Evolutionary conservation across 2,329 filamentous ascomycete species (phyloP).

Genomic region (Aspergillus bombycis): DNA sequence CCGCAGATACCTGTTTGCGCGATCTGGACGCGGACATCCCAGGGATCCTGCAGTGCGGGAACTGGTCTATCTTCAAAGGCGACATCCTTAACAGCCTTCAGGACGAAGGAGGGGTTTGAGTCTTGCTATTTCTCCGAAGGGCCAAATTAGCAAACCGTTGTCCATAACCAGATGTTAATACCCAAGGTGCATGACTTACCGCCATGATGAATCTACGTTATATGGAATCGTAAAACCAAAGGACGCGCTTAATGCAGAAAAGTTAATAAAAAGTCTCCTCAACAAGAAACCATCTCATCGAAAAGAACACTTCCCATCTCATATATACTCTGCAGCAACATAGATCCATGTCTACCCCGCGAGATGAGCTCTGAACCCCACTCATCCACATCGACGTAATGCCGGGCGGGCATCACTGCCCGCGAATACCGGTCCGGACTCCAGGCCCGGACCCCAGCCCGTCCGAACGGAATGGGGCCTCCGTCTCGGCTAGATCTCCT

Average conservation of each 20-base stretch:
- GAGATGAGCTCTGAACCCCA: not conserved
- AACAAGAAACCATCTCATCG: not conserved
- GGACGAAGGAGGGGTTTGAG: conserved; percentile 48
- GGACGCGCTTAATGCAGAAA: not conserved
- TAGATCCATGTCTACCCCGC: not conserved
- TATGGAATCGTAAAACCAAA: not conserved
- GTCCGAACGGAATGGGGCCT: not conserved
- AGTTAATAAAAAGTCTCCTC: not conserved
- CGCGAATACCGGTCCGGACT: not conserved
- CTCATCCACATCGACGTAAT: not conserved
- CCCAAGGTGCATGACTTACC: not conserved
- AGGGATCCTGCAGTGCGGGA: conserved; percentile 39
- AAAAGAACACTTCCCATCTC: no score
- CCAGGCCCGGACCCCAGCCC: not conserved
- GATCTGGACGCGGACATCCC: conserved; percentile 50
- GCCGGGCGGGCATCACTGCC: not conserved
- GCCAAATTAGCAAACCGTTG: not conserved
- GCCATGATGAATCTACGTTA: not conserved
- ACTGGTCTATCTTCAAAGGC: conserved; percentile 49
- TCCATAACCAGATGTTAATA: not conserved
- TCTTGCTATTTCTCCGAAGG: not conserved
- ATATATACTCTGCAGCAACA: not conserved
- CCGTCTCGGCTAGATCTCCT: not conserved
- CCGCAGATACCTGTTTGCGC: conserved; percentile 54
- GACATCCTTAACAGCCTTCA: conserved; percentile 50